Evolutionary conservation across 306 rosid species (phyloP), one percentile per base, ranked within the genome.

Genomic region (Vigna hirtella): DNA sequence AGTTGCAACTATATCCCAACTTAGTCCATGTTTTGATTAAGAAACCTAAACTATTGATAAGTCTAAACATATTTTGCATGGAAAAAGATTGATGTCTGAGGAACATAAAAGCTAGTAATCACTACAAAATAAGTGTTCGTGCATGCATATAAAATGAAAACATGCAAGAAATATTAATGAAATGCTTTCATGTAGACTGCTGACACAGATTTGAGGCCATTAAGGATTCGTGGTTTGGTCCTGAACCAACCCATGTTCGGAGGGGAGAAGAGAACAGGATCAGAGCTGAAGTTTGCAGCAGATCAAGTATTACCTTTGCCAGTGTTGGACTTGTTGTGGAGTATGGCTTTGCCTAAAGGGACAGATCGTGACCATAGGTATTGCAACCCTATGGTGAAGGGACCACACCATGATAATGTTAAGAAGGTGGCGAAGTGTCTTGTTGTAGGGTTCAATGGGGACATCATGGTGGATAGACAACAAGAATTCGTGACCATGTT

Each of bases 181-280:
- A 85, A 65, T 11, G 18, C 34, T 0, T 84, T 82, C 0, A 9
- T 88, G 14, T 64, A 67, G 16, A 42, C 48, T 3, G n/a, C 1
- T 0, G 67, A 77, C 0, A 0, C 13, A 0, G 17, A 86, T 0
- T 26, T 91, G 14, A 50, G 69, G 51, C 93, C 96, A 1, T 6
- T 93, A 57, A 81, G 62, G n/a, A 84, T 93, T 24, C 11, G 50
- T 0, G 98, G 96, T 4, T 15, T 91, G 2, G 68, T 91, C 0
- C 66, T 93, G 93, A 88, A 93, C 64, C 98, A 93, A 45, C 94
- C 98, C 1, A 87, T 91, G 94, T 83, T 89, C 18, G 89, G 91
- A 0, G 96, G 94, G 5, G 73, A 65, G 18, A 84, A 81, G 18
- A 85, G 98, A 56, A 82, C 81, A 0, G 2, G n/a, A 0, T 93